phyloP scores from a whole-genome alignment of 1,139 yeast species.

The Blastobotrys raffinosifermentans region DNA sequence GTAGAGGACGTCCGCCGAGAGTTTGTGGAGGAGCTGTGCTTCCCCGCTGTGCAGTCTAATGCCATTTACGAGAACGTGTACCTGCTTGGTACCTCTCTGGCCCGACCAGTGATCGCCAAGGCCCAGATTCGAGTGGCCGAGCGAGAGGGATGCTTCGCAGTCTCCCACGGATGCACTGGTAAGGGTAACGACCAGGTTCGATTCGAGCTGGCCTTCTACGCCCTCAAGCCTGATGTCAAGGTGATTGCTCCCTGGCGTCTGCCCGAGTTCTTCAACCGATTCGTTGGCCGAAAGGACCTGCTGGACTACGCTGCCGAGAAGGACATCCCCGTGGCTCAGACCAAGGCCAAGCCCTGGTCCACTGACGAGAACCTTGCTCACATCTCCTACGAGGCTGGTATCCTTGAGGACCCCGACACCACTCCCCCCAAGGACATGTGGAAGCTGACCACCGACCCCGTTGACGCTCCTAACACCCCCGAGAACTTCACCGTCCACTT shows the following conservation, averaged over 20 bases:
- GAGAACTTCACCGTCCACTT: slow-evolving; percentile 81
- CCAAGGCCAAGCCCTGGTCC: slow-evolving; percentile 99
- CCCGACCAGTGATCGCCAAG: slow-evolving; percentile 97
- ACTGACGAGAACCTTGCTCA: slow-evolving; percentile 99
- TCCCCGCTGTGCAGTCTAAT: slow-evolving; percentile 95
- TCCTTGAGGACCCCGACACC: slow-evolving; percentile 94
- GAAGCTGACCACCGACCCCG: slow-evolving; percentile 95
- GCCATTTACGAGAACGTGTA: slow-evolving; percentile 97
- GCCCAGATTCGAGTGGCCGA: slow-evolving; percentile 97
- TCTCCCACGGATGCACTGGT: slow-evolving; percentile 98
- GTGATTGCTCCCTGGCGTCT: slow-evolving; percentile 99
- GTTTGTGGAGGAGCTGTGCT: slow-evolving; percentile 85
- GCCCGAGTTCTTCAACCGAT: slow-evolving; percentile 88
- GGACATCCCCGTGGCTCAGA: slow-evolving; percentile 91
- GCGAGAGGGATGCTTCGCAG: slow-evolving; percentile 96
- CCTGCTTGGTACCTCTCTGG: slow-evolving; percentile 91
- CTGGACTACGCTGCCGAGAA: slow-evolving; percentile 89
- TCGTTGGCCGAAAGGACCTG: slow-evolving; percentile 95
- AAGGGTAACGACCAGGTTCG: slow-evolving; percentile 99
- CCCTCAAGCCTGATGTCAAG: slow-evolving; percentile 92
- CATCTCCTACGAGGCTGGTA: slow-evolving; percentile 98
- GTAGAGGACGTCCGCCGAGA: slow-evolving; percentile 92
- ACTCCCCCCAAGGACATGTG: slow-evolving; percentile 99
- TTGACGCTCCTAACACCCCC: slow-evolving; percentile 89
- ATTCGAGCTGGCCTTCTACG: slow-evolving; percentile 94